phyloP scores from a whole-genome alignment of 139 green algal genomes.

The Closterium sp. region DNA sequence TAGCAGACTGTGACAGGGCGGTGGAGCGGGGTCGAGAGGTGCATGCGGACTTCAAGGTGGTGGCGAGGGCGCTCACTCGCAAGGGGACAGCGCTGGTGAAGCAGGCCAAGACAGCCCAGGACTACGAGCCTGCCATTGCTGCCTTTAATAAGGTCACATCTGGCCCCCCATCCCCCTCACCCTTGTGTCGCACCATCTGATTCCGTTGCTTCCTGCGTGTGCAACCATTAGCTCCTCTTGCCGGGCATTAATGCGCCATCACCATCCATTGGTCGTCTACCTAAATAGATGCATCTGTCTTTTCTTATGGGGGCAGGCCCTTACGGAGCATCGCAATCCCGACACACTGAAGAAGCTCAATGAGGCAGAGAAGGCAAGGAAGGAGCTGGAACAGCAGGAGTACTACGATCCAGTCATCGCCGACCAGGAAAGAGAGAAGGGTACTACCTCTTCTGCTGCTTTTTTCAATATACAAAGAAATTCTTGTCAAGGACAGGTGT shows the following conservation, averaged over 20 bases:
- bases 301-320: constrained; percentile 46
- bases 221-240: background rate
- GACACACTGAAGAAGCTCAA: constrained; percentile 95
- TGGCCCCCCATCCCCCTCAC: background rate
- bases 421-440: constrained; percentile 73
- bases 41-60: constrained; percentile 88
- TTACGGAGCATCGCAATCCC: constrained; percentile 88
- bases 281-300: background rate
- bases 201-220: background rate
- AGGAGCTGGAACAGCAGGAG: constrained; percentile 70
- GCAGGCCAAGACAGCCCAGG: constrained; percentile 31
- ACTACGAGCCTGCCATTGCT: constrained; percentile 76
- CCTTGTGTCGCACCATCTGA: background rate
- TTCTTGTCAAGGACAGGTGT: background rate
- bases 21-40: constrained; percentile 81
- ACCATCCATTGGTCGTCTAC: background rate
- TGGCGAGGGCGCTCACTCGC: constrained; percentile 83
- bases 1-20: constrained; percentile 84
- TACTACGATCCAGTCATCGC: constrained; percentile 85
- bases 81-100: constrained; percentile 67
- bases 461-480: background rate
- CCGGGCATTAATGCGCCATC: background rate
- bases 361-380: constrained; percentile 82
- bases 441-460: background rate
- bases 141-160: constrained; percentile 75